Evolutionary conservation across 225 moss, liverwort and hornwort genomes (phyloP), one percentile per base, ranked within the genome.

Genomic region (Rhytidiadelphus loreus): DNA sequence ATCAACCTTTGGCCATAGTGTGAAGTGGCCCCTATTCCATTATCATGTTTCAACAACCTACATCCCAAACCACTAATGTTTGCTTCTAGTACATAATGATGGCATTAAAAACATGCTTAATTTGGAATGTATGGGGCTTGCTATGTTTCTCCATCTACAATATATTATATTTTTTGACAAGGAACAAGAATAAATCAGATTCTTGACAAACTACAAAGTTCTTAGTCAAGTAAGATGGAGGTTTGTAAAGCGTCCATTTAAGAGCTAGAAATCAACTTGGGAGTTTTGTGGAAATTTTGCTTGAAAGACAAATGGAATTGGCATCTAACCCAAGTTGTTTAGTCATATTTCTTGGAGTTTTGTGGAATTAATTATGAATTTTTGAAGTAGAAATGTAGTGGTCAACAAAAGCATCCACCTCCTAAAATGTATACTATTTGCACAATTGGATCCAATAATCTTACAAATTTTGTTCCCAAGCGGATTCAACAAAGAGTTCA

Each of bases 41-140:
- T 16, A 72, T 44, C 30, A 30, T 73, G 1, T 73, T 30, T 74
- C 0, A 0, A 2, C 0, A 0, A 19, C 0, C 1, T 48, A 30
- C 20, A 48, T 48, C 50, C 12, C 11, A 48, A 17, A 48, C 2
- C 1, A 48, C 0, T 19, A 19, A 48, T 48, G 48, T 32, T 0
- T 48, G 2, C 0, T 74, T 1, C 19, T 18, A 74, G 19, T 30
- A 32, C 7, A 46, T 16, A 15, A 46, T 18, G 29, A 18, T 73
- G 46, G 48, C 12, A 50, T 35, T 52, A 21, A 24, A 44, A 28
- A 72, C 11, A 46, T 73, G 3, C 30, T 46, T 46, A 11, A 28
- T 44, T 72, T 44, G 16, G 28, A 72, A 43, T 26, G 26, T 25
- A 25, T 25, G 15, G 41, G 0, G 2, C 41, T 25, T 70, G 8